Percentiles rank a stretch among this genome's conserved stretches.
These are phyloP conservation scores for Phytopythium montanum DNA, from an alignment of 352 stramenopile species.

Conservation along the genomic window DNA sequence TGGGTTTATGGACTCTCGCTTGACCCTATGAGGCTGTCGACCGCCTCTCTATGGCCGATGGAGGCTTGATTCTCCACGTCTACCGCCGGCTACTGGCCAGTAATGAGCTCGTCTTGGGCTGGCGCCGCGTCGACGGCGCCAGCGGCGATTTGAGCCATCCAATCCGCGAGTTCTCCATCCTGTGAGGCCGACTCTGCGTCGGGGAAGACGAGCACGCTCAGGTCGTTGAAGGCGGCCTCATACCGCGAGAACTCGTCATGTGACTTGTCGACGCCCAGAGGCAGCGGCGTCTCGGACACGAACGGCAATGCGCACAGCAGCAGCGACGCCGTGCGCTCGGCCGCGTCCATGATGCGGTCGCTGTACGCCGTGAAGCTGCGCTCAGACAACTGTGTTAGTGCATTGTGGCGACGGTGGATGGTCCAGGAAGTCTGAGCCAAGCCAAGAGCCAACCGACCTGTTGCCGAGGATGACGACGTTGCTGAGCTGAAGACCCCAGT, in stretches of 20 bases:
- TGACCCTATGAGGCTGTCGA: neutral
- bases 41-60: neutral
- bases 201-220: slow-evolving; percentile 26
- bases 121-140: neutral
- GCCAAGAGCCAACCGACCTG: slow-evolving; percentile 49
- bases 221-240: slow-evolving; percentile 79
- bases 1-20: neutral
- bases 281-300: slow-evolving; percentile 37
- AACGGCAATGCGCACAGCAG: slow-evolving; percentile 52
- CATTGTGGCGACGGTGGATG: neutral
- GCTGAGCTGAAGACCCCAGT: slow-evolving; percentile 45
- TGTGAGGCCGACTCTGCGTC: slow-evolving; percentile 12
- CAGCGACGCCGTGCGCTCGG: slow-evolving; percentile 36
- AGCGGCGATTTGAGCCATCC: slow-evolving; percentile 14
- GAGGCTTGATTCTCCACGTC: too few species aligned
- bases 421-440: neutral
- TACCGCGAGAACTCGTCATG: slow-evolving; percentile 60
- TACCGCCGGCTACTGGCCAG: neutral
- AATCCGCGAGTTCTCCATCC: slow-evolving; percentile 13
- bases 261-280: slow-evolving; percentile 30
- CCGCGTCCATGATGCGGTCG: slow-evolving; percentile 50
- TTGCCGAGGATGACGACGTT: slow-evolving; percentile 85
- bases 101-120: slow-evolving; percentile 6
- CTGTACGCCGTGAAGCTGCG: slow-evolving; percentile 74
- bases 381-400: neutral